Base-by-base conservation (phyloP, 345 rosid genomes). In the Camelina laxa region DNA sequence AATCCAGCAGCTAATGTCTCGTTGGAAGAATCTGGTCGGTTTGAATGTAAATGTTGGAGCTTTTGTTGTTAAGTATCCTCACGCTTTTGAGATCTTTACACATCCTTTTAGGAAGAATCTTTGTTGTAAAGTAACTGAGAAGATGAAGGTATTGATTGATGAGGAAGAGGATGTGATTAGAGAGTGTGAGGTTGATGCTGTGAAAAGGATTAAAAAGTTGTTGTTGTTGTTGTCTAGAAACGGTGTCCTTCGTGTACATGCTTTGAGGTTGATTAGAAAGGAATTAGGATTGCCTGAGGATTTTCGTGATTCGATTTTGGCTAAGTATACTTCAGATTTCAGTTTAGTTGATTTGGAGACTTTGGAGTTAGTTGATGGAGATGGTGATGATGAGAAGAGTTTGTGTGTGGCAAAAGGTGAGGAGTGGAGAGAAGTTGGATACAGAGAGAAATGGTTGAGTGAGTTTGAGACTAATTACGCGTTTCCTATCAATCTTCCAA, bases 261-360 rank as follows among this genome's bases (percentile, higher is more conserved):
- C 96, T 19, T 80, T 93, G 86, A 83, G 98, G 67, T 80, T 93
- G 81, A 78, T 91, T 55, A 86, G 91, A 80, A 82, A 75, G 54
- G 96, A 93, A 62, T 49, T 93, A 66, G 97, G 98, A 3, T 80
- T 91, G 72, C 96, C 96, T 5, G 84, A 80, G 67, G 94, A 93
- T 81, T 93, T 91, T 81, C 74, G 96, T 79, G 92, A 93, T 31
- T 93, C 94, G 5, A 61, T 91, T 69, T 76, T 93, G 8, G 82
- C 50, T 10, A 89, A 86, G 84, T 83, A 91, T 79, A 47, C 8
- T 15, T 39, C 17, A 33, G 84, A 85, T 66, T 93, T 93, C 75
- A 81, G 80, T 83, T 79, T 93, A 64, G 77, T 88, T 73, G 87
- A 85, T 85, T 78, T 88, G 74, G 98, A 93, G 76, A 80, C 70